Conservation (phyloP, 2,329 filamentous ascomycete species). For the Xylariales sp. region DNA sequence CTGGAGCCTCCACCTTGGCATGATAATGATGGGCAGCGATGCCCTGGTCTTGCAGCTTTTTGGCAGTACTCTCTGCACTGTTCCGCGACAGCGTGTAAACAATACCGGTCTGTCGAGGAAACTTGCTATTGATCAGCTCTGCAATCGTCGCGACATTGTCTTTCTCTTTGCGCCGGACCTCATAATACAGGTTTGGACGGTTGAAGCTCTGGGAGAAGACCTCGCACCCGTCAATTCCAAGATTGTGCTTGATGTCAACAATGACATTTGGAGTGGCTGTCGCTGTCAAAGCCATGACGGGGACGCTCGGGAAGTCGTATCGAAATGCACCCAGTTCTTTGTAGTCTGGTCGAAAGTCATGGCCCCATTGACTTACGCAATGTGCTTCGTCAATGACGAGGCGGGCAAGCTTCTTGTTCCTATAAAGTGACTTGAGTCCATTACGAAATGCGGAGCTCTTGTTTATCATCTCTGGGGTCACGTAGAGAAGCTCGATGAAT, state of each 20-base stretch:
- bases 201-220: conserved; percentile 93
- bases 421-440: conserved; percentile 64
- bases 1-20: conserved; percentile 64
- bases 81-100: conserved; percentile 88
- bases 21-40: conserved; percentile 85
- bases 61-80: conserved; percentile 74
- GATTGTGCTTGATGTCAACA: conserved; percentile 83
- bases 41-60: conserved; percentile 55
- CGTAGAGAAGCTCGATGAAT: conserved; percentile 81
- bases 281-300: conserved; percentile 90
- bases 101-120: conserved; percentile 74
- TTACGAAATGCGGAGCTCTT: conserved; percentile 68
- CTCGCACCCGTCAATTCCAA: conserved; percentile 75
- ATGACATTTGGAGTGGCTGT: conserved; percentile 94
- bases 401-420: conserved; percentile 69
- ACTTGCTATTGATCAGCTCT: conserved; percentile 64
- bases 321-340: conserved; percentile 77
- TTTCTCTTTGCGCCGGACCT: conserved; percentile 69
- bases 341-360: conserved; percentile 96
- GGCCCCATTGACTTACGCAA: conserved; percentile 98
- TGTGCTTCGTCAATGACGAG: conserved; percentile 99
- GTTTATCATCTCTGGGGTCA: conserved; percentile 94
- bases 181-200: conserved; percentile 87
- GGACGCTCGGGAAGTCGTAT: conserved; percentile 68
- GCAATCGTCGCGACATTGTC: conserved; percentile 51